phyloP scores from a whole-genome alignment of 768 basidiomycete species.

The Cubamyces sp. region DNA sequence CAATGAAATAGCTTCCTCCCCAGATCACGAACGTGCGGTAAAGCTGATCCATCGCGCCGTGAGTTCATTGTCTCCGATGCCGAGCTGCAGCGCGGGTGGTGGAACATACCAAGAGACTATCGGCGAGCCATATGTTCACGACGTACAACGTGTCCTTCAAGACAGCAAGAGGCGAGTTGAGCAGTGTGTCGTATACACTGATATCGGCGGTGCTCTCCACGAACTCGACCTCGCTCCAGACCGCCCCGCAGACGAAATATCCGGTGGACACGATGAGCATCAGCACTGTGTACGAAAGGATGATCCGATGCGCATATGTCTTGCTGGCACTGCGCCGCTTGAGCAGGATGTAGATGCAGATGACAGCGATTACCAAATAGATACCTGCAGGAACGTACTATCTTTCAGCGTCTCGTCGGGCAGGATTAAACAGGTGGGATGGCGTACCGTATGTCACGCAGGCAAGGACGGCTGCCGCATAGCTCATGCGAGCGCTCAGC shows the following conservation, averaged over 20 bases:
- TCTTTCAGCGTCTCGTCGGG: not conserved
- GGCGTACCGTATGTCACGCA: not conserved
- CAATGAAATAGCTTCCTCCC: not conserved
- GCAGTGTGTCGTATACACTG: not conserved
- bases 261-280: not conserved
- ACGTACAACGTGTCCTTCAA: constrained; percentile 1
- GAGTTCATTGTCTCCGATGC: too few species aligned
- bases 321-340: not conserved
- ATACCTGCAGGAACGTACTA: not conserved
- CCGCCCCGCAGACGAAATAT: not conserved
- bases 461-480: not conserved
- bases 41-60: too few species aligned
- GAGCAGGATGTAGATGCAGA: not conserved
- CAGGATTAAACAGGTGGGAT: not conserved
- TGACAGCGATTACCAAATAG: not conserved
- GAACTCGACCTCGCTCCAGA: constrained; percentile 6
- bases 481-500: constrained; percentile 2
- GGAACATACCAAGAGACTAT: not conserved
- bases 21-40: not conserved
- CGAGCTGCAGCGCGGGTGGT: too few species aligned
- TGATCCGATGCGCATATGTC: not conserved
- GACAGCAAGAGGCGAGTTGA: not conserved
- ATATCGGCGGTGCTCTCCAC: not conserved
- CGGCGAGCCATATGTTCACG: constrained; percentile 3
- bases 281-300: not conserved